Percentiles rank a stretch among this genome's conserved stretches.
Evolutionary conservation across 2,329 filamentous ascomycete species (phyloP).

Genomic region (Bipolaris victoriae): DNA sequence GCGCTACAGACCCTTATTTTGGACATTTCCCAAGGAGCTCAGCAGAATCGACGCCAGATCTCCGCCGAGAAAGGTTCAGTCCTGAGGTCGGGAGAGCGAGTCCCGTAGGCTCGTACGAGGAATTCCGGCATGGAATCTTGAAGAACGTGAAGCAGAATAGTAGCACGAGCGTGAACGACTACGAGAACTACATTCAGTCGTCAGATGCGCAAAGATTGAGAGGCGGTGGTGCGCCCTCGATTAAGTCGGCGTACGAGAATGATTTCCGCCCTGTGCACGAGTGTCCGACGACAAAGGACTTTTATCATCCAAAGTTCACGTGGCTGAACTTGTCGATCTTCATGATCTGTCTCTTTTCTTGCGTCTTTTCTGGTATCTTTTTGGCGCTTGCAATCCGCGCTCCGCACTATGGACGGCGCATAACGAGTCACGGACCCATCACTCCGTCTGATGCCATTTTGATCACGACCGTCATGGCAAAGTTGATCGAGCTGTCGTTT

Average conservation of each 20-base stretch:
- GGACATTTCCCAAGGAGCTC: slow-evolving; percentile 37
- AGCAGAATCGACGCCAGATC: slow-evolving; percentile 40
- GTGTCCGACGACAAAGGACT: slow-evolving; percentile 47
- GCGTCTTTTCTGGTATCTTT: slow-evolving; percentile 69
- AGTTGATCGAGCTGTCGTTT: slow-evolving; percentile 78
- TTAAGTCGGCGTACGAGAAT: slow-evolving; percentile 45
- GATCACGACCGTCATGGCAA: slow-evolving; percentile 72
- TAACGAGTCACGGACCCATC: slow-evolving; percentile 61
- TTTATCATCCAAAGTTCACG: slow-evolving; percentile 47
- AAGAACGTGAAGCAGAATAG: slow-evolving; percentile 29
- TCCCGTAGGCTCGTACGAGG: slow-evolving; percentile 37
- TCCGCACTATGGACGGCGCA: slow-evolving; percentile 65
- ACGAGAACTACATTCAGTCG: slow-evolving; percentile 37
- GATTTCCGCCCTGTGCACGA: slow-evolving; percentile 46
- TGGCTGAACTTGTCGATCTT: slow-evolving; percentile 58
- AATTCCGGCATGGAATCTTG: slow-evolving; percentile 34
- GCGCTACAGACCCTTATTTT: slow-evolving; percentile 38
- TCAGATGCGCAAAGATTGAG: slow-evolving; percentile 32
- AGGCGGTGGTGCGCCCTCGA: slow-evolving; percentile 30
- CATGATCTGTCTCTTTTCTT: slow-evolving; percentile 65
- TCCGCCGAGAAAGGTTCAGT: slow-evolving; percentile 36
- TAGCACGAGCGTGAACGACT: slow-evolving; percentile 34
- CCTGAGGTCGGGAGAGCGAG: slow-evolving; percentile 25
- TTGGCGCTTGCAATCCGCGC: slow-evolving; percentile 66
- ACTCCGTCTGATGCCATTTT: slow-evolving; percentile 69